Conservation (phyloP, 2,329 filamentous ascomycete genomes). For the Paecilomyces sp. region DNA sequence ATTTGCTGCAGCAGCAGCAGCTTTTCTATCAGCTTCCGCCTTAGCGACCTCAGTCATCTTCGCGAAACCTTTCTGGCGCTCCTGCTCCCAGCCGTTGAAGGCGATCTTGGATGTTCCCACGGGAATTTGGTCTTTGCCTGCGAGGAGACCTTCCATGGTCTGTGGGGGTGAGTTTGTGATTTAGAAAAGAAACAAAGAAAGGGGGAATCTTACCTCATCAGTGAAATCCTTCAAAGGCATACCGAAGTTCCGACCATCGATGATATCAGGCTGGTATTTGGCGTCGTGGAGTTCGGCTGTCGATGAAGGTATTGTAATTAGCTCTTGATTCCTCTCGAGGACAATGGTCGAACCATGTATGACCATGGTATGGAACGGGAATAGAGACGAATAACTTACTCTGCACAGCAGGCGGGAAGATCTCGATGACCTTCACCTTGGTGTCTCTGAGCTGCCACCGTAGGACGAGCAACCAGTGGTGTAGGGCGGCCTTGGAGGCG, state of each 20-base stretch:
- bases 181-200: not conserved
- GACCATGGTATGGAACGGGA: too few species aligned
- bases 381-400: conserved; percentile 14
- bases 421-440: conserved; percentile 48
- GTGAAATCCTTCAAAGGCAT: conserved; percentile 2
- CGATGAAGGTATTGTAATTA: too few species aligned
- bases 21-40: not conserved
- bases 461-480: conserved; percentile 47
- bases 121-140: not conserved
- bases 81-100: conserved; percentile 42
- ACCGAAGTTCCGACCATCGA: not conserved
- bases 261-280: conserved; percentile 1
- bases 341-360: too few species aligned
- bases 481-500: conserved; percentile 49
- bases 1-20: not conserved
- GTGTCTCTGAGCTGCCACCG: conserved; percentile 44
- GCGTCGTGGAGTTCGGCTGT: conserved; percentile 1
- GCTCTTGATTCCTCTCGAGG: too few species aligned
- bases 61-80: conserved; percentile 38
- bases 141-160: not conserved
- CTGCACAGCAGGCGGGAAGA: conserved; percentile 51
- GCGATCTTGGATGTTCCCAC: conserved; percentile 14
- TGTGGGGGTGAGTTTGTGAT: not conserved
- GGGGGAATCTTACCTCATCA: not conserved
- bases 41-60: conserved; percentile 12